phyloP scores from a whole-genome alignment of 1,284 basidiomycete species.

The Sporisorium iseilematis-ciliati region DNA sequence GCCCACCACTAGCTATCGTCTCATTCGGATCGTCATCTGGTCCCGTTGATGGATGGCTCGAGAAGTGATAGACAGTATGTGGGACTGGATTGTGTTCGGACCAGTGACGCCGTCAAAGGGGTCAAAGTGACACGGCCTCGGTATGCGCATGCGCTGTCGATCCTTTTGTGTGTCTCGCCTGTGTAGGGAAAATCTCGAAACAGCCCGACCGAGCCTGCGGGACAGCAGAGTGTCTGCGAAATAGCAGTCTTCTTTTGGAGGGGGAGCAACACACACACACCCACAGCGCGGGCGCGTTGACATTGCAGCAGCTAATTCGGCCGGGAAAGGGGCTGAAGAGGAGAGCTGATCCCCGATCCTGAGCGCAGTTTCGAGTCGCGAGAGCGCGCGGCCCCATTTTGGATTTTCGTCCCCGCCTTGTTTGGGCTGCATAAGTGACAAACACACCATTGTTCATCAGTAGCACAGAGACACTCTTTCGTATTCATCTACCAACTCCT shows the following conservation, averaged over 20 bases:
- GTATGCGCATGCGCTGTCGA: slow-evolving; percentile 41
- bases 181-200: slow-evolving; percentile 6
- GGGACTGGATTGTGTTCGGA: too few relatives aligned
- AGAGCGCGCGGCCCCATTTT: slow-evolving; percentile 28
- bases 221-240: too few relatives aligned
- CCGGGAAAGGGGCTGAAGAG: background rate
- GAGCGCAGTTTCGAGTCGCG: slow-evolving; percentile 22
- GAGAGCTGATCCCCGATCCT: slow-evolving; percentile 17
- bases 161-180: slow-evolving; percentile 32
- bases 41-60: background rate
- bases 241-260: too few relatives aligned
- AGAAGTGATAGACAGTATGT: too few relatives aligned
- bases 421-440: slow-evolving; percentile 15
- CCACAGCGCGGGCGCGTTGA: background rate
- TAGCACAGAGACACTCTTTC: slow-evolving; percentile 1
- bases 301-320: slow-evolving; percentile 1
- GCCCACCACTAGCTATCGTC: background rate
- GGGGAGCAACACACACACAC: background rate
- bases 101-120: background rate
- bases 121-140: slow-evolving; percentile 6
- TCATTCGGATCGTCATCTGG: background rate
- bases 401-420: slow-evolving; percentile 14
- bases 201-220: slow-evolving; percentile 6
- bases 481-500: background rate
- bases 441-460: slow-evolving; percentile 8